These are phyloP conservation scores for Calonectria hawksworthii DNA, from an alignment of 2,329 filamentous ascomycete genomes.

Conservation along the genomic window DNA sequence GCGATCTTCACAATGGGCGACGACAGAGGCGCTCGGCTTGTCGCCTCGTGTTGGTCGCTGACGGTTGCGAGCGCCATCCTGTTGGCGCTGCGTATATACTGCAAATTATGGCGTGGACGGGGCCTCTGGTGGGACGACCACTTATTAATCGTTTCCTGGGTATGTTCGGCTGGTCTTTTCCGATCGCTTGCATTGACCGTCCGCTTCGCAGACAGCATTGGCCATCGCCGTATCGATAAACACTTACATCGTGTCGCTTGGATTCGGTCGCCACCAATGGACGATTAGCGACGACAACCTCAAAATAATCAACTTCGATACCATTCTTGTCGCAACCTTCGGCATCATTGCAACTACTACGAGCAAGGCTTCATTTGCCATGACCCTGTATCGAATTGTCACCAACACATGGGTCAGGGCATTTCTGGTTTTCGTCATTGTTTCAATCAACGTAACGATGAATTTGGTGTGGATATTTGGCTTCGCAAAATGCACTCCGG, in stretches of 20 bases:
- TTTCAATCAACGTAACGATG: constrained; percentile 51
- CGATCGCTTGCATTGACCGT: background rate
- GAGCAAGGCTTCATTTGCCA: constrained; percentile 56
- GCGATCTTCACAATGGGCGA: constrained; percentile 35
- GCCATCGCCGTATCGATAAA: constrained; percentile 49
- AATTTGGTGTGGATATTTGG: constrained; percentile 53
- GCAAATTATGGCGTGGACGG: constrained; percentile 51
- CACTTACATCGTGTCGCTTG: constrained; percentile 49
- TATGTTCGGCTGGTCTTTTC: constrained; percentile 38
- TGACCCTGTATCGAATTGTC: constrained; percentile 52
- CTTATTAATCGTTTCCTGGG: constrained; percentile 52
- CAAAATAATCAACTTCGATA: constrained; percentile 44
- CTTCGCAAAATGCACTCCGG: constrained; percentile 49
- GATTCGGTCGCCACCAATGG: constrained; percentile 42
- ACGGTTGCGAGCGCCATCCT: constrained; percentile 40
- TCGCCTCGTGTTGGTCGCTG: constrained; percentile 50
- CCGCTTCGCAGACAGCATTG: constrained; percentile 41
- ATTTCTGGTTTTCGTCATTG: constrained; percentile 50
- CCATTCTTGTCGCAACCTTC: constrained; percentile 47
- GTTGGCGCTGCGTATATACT: constrained; percentile 52
- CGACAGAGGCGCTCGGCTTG: constrained; percentile 46
- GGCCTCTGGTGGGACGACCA: constrained; percentile 56
- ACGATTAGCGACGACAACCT: constrained; percentile 43
- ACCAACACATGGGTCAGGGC: constrained; percentile 45
- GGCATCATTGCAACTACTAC: constrained; percentile 52